These are phyloP conservation scores for Geotrichum siamense DNA, from an alignment of 1,139 yeast species.

Conservation along the genomic window DNA sequence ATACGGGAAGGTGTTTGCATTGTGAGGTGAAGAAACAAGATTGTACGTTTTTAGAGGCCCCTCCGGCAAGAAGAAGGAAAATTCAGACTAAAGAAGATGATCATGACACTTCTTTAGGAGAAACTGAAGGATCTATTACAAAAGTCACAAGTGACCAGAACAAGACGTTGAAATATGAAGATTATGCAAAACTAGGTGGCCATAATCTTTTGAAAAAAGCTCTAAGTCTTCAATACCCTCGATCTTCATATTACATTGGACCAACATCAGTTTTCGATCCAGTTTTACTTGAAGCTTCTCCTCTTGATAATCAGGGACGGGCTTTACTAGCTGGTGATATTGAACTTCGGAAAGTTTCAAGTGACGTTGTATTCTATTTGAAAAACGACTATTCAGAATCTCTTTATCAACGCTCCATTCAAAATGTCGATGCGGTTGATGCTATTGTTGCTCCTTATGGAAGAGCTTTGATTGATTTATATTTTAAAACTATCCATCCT, in stretches of 20 bases:
- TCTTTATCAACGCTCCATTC: conserved; percentile 24
- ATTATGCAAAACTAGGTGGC: conserved; percentile 35
- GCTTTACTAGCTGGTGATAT: conserved; percentile 33
- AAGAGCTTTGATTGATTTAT: conserved; percentile 36
- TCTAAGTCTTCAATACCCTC: conserved; percentile 36
- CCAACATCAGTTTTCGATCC: conserved; percentile 35
- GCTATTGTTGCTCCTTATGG: conserved; percentile 41
- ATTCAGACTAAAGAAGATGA: background rate
- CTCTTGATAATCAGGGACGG: conserved; percentile 32
- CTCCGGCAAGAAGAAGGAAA: conserved; percentile 22
- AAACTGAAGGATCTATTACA: background rate
- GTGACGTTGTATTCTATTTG: conserved; percentile 33
- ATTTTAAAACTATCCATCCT: conserved; percentile 40
- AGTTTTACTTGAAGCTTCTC: conserved; percentile 29
- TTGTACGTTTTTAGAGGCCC: conserved; percentile 34
- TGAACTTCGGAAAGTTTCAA: conserved; percentile 32
- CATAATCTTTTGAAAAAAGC: conserved; percentile 36
- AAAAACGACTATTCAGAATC: conserved; percentile 31
- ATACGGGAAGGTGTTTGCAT: conserved; percentile 30
- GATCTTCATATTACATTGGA: conserved; percentile 37
- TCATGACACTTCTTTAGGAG: background rate
- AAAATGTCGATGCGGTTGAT: conserved; percentile 37
- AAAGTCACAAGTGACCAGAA: background rate
- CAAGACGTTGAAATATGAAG: conserved; percentile 29
- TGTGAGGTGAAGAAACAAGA: conserved; percentile 32